A percentile compares a stretch with the other conserved stretches of the same genome.
Evolutionary conservation across 192 early-diverging fungal species (phyloP).

Genomic region (Umbelopsis sp.): DNA sequence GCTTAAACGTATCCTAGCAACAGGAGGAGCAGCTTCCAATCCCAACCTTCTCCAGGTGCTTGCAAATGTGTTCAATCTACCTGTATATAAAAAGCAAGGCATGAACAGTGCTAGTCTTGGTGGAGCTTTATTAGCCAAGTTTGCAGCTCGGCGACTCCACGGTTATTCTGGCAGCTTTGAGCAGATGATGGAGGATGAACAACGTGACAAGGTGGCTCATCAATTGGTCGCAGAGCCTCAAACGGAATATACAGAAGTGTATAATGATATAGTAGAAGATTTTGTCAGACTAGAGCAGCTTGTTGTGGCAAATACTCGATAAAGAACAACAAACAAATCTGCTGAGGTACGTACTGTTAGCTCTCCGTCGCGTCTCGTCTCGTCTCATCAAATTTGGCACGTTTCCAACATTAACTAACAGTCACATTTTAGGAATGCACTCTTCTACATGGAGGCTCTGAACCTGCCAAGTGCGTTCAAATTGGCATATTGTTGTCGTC

Average conservation of each 20-base stretch:
- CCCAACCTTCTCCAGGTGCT: slow-evolving; percentile 55
- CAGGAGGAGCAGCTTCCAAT: slow-evolving; percentile 76
- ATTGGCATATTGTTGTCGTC: not conserved
- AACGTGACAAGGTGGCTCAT: slow-evolving; percentile 17
- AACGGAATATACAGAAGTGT: not conserved
- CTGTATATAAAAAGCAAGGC: slow-evolving; percentile 56
- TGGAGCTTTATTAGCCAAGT: slow-evolving; percentile 56
- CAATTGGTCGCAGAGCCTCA: slow-evolving; percentile 26
- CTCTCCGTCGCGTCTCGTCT: too few species aligned
- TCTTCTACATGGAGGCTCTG: not conserved
- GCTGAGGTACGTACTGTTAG: too few species aligned
- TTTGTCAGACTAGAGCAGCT: slow-evolving; percentile 24
- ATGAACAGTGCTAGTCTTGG: slow-evolving; percentile 63
- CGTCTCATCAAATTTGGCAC: too few species aligned
- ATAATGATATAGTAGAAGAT: slow-evolving; percentile 15
- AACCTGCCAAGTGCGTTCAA: not conserved
- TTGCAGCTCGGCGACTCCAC: slow-evolving; percentile 23
- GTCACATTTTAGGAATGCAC: too few species aligned
- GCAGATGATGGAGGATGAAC: slow-evolving; percentile 29
- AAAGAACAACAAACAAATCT: slow-evolving; percentile 17
- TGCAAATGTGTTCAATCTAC: slow-evolving; percentile 72
- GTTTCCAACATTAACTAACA: too few species aligned
- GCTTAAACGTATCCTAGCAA: slow-evolving; percentile 62
- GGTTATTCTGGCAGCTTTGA: slow-evolving; percentile 19
- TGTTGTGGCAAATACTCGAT: slow-evolving; percentile 10